Percentiles rank a stretch among this genome's conserved stretches.
phyloP scores from a whole-genome alignment of 2,329 filamentous ascomycete genomes.

The Pyrenophora tritici-repentis region DNA sequence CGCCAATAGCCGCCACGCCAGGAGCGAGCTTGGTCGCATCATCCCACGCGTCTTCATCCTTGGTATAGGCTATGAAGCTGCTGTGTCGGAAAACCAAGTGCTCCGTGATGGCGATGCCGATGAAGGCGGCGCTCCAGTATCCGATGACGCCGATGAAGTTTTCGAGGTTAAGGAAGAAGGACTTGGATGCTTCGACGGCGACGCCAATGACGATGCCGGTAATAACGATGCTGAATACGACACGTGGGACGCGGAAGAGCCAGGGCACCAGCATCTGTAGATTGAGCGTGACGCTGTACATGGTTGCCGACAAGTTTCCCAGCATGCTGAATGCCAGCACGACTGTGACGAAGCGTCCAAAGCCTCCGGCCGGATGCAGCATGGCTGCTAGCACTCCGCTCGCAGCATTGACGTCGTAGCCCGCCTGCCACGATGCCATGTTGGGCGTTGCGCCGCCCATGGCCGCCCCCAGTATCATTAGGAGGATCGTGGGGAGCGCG shows the following conservation, averaged over 20 bases:
- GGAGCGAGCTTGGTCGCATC: slow-evolving; percentile 47
- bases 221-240: slow-evolving; percentile 62
- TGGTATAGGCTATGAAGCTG: slow-evolving; percentile 40
- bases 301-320: slow-evolving; percentile 64
- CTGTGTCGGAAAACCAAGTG: slow-evolving; percentile 47
- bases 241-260: slow-evolving; percentile 61
- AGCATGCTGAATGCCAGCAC: slow-evolving; percentile 59
- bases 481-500: slow-evolving; percentile 58
- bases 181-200: slow-evolving; percentile 59
- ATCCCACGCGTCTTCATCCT: slow-evolving; percentile 50
- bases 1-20: slow-evolving; percentile 49
- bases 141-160: slow-evolving; percentile 46
- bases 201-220: slow-evolving; percentile 65
- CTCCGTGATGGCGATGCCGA: slow-evolving; percentile 42
- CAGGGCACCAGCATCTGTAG: slow-evolving; percentile 66
- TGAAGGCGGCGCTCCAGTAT: slow-evolving; percentile 45
- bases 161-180: slow-evolving; percentile 62
- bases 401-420: slow-evolving; percentile 59
- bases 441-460: slow-evolving; percentile 64
- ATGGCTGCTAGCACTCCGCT: slow-evolving; percentile 66
- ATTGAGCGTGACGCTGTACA: slow-evolving; percentile 68
- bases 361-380: slow-evolving; percentile 62
- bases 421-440: slow-evolving; percentile 59
- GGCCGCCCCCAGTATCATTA: slow-evolving; percentile 69
- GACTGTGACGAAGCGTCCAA: slow-evolving; percentile 66